These are phyloP conservation scores for Fusarium metavorans DNA, from an alignment of 2,329 filamentous ascomycete species.

Conservation along the genomic window DNA sequence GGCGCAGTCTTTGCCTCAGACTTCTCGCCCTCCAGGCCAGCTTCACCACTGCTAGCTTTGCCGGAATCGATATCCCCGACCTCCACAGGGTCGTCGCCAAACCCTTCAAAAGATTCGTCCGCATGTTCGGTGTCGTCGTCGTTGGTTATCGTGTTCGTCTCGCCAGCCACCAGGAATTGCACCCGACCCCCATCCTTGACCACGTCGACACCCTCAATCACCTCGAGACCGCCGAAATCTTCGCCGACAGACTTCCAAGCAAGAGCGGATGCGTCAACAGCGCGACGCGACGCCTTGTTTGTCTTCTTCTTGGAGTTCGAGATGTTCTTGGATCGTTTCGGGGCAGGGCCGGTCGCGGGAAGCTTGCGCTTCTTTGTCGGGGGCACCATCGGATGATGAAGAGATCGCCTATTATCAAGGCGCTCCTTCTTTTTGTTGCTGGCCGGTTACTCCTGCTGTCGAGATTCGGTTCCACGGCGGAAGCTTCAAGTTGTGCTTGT, in stretches of 20 bases:
- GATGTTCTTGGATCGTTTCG: constrained; percentile 53
- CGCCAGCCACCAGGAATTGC: constrained; percentile 63
- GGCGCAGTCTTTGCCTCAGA: constrained; percentile 46
- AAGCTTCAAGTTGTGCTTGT: constrained; percentile 5
- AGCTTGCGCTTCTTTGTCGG: constrained; percentile 56
- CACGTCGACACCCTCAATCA: constrained; percentile 92
- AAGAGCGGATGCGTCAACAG: constrained; percentile 62
- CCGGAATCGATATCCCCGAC: constrained; percentile 48
- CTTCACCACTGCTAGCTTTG: constrained; percentile 49
- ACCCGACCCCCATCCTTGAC: constrained; percentile 72
- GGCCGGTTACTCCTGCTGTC: not conserved
- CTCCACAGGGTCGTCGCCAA: constrained; percentile 63
- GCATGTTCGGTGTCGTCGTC: constrained; percentile 46
- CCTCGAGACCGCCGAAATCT: constrained; percentile 91
- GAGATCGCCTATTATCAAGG: constrained; percentile 11
- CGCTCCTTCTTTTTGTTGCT: constrained; percentile 4
- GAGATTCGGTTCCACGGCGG: constrained; percentile 2
- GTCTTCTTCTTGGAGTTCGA: constrained; percentile 38
- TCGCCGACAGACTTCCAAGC: constrained; percentile 84
- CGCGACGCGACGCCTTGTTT: constrained; percentile 41
- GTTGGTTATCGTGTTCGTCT: constrained; percentile 55
- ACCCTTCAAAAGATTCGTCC: constrained; percentile 74
- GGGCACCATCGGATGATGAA: constrained; percentile 46
- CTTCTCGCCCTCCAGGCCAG: constrained; percentile 46
- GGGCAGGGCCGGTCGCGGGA: constrained; percentile 47